These are phyloP conservation scores for Kandelia obovata DNA, from an alignment of 345 rosid genomes.

Conservation along the genomic window DNA sequence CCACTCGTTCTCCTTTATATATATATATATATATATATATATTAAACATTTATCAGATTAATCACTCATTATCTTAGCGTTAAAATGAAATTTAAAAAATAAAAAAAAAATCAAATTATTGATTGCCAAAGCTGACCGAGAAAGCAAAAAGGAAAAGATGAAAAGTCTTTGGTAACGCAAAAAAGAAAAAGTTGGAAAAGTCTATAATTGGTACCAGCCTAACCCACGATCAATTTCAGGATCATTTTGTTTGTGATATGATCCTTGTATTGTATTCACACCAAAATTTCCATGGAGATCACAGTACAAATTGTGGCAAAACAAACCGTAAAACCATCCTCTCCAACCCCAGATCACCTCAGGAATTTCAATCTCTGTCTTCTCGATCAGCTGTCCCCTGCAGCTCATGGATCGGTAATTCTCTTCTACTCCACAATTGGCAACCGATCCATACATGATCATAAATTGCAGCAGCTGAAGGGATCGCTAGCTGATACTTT, in stretches of 20 bases:
- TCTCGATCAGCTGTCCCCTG: constrained; percentile 20
- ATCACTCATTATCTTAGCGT: too few relatives aligned
- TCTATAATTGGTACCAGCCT: background rate
- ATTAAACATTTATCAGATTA: too few relatives aligned
- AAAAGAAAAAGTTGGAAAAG: too few relatives aligned
- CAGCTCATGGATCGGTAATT: constrained; percentile 4
- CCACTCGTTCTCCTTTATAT: too few relatives aligned
- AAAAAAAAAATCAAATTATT: too few relatives aligned
- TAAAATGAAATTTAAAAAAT: too few relatives aligned
- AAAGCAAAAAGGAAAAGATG: too few relatives aligned
- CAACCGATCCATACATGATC: background rate
- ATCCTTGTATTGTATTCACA: background rate
- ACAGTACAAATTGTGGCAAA: background rate
- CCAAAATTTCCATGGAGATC: background rate
- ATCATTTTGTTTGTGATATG: background rate
- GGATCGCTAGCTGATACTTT: constrained; percentile 40
- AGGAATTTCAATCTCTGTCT: constrained; percentile 16
- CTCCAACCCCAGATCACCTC: constrained; percentile 13
- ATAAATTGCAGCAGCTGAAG: constrained; percentile 21
- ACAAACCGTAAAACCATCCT: constrained; percentile 18
- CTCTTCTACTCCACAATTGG: constrained; percentile 16
- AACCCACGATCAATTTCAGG: too few relatives aligned
- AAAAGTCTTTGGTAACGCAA: too few relatives aligned
- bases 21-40: too few relatives aligned
- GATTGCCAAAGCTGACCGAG: too few relatives aligned